Percentiles rank a stretch among this genome's conserved stretches.
These are phyloP conservation scores for Sclerospora graminicola DNA, from an alignment of 352 stramenopile genomes.

Conservation along the genomic window DNA sequence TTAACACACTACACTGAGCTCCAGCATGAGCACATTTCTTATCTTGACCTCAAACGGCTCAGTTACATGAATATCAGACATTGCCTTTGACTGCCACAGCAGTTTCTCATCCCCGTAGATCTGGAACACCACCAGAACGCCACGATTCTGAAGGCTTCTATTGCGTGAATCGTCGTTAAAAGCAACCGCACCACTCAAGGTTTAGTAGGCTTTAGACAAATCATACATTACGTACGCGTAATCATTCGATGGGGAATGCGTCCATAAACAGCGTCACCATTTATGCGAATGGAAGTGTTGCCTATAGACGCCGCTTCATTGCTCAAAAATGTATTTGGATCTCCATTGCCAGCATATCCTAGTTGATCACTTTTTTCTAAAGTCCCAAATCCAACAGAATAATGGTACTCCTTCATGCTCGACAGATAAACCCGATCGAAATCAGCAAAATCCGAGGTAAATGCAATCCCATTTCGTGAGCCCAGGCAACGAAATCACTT, in stretches of 20 bases:
- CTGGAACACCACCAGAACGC: too few species aligned
- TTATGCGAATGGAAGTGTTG: too few species aligned
- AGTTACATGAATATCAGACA: constrained; percentile 25
- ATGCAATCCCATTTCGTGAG: too few species aligned
- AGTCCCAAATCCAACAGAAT: constrained; percentile 67
- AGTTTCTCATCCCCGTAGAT: too few species aligned
- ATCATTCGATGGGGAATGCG: constrained; percentile 56
- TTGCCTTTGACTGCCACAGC: constrained; percentile 66
- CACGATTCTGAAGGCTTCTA: too few species aligned
- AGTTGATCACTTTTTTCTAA: too few species aligned
- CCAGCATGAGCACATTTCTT: too few species aligned
- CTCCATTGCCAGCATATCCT: too few species aligned
- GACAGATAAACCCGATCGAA: constrained; percentile 61
- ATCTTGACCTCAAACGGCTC: constrained; percentile 57
- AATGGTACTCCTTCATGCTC: constrained; percentile 70
- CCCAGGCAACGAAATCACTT: constrained; percentile 72
- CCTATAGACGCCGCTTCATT: too few species aligned
- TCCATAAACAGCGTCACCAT: constrained; percentile 68
- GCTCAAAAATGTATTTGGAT: too few species aligned
- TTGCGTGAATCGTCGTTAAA: too few species aligned
- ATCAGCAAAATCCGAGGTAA: constrained; percentile 17
- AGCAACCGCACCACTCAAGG: constrained; percentile 43
- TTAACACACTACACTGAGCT: constrained; percentile 46
- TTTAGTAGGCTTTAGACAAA: constrained; percentile 44
- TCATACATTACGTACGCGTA: constrained; percentile 78